A percentile compares a stretch with the other conserved stretches of the same genome.
Evolutionary conservation across 1,284 basidiomycete species (phyloP).

Genomic region (Apiotrichum montevideense): DNA sequence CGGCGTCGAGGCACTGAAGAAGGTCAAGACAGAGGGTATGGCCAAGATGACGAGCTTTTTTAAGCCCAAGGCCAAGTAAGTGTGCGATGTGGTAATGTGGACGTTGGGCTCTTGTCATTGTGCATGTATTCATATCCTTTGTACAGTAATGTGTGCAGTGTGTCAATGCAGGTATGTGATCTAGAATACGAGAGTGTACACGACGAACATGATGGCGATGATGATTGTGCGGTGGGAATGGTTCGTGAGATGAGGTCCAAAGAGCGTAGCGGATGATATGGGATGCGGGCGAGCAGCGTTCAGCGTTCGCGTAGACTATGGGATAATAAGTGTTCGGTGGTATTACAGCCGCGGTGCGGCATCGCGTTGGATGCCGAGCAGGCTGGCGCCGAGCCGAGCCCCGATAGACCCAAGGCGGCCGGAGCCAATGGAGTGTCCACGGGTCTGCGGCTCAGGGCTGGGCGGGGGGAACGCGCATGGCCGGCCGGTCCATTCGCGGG

Average conservation of each 20-base stretch:
- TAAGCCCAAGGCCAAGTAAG: slow-evolving; percentile 31
- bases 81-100: neutral
- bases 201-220: neutral
- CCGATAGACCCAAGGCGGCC: slow-evolving; percentile 1
- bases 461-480: slow-evolving; percentile 16
- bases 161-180: neutral
- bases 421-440: neutral
- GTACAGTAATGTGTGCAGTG: neutral
- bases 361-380: slow-evolving; percentile 1
- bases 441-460: neutral
- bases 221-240: neutral
- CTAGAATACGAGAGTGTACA: no score
- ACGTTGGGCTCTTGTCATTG: neutral
- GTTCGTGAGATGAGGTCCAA: neutral
- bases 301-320: no score
- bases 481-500: slow-evolving; percentile 11
- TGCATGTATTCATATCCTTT: neutral
- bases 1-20: slow-evolving; percentile 42
- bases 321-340: no score
- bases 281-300: no score
- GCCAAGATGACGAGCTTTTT: slow-evolving; percentile 43
- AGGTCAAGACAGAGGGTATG: slow-evolving; percentile 43
- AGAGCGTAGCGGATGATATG: no score
- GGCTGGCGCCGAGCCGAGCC: neutral
- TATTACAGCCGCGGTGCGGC: neutral